Evolutionary conservation across 257 asterid genomes (phyloP).

Genomic region (Leonotis leonurus): DNA sequence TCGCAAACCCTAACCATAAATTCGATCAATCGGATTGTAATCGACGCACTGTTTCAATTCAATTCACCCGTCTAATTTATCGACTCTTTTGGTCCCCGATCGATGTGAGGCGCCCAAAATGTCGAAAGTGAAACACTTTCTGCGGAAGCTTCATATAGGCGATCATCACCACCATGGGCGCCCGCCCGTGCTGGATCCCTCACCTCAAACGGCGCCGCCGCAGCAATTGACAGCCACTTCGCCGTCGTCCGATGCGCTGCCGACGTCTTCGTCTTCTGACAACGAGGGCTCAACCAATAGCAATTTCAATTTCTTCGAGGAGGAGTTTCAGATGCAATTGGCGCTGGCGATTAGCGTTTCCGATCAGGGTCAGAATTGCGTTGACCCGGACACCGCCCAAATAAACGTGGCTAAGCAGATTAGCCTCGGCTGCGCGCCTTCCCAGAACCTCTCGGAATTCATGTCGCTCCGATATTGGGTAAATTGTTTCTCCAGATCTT

Average conservation of each 20-base stretch:
- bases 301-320: slow-evolving; percentile 71
- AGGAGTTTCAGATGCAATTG: slow-evolving; percentile 96
- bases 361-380: slow-evolving; percentile 49
- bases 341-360: slow-evolving; percentile 98
- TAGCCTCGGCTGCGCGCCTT: slow-evolving; percentile 76
- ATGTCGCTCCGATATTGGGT: slow-evolving; percentile 87
- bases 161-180: slow-evolving; percentile 40
- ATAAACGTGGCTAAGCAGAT: slow-evolving; percentile 85
- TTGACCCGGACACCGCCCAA: slow-evolving; percentile 86
- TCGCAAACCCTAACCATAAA: slow-evolving; percentile 13
- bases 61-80: slow-evolving; percentile 7
- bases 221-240: slow-evolving; percentile 28
- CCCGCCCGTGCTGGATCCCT: slow-evolving; percentile 31
- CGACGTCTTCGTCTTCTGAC: slow-evolving; percentile 21
- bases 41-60: neutral
- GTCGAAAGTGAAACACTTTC: slow-evolving; percentile 92
- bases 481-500: slow-evolving; percentile 7
- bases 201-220: slow-evolving; percentile 28
- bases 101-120: slow-evolving; percentile 54
- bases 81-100: slow-evolving; percentile 19
- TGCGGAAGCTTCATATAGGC: slow-evolving; percentile 94
- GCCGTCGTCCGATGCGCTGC: slow-evolving; percentile 29
- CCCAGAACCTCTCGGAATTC: slow-evolving; percentile 58
- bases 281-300: slow-evolving; percentile 18
- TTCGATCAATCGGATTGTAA: slow-evolving; percentile 14